Conservation (phyloP, 768 basidiomycete genomes). For the Lactifluus pinguis region DNA sequence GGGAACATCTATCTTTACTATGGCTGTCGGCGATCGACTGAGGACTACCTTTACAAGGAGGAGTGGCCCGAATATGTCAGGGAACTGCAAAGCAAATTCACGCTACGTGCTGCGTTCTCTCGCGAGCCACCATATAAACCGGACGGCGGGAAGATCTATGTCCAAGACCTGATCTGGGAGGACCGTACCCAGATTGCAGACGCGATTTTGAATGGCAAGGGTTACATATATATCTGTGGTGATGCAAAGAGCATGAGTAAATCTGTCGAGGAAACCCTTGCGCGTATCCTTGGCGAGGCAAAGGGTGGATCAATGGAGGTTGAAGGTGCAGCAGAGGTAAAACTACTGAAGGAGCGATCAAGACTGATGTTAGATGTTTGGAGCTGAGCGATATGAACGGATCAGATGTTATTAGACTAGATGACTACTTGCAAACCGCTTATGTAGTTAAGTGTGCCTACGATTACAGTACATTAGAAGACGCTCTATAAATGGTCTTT, state of each 20-base stretch:
- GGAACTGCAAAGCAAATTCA: constrained; percentile 89
- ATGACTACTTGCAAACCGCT: not conserved
- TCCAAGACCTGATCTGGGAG: constrained; percentile 95
- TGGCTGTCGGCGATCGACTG: constrained; percentile 80
- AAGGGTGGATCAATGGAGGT: constrained; percentile 85
- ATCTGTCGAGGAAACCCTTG: constrained; percentile 85
- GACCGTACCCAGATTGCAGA: constrained; percentile 76
- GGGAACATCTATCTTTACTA: constrained; percentile 92
- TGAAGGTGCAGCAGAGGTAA: constrained; percentile 87
- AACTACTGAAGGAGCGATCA: constrained; percentile 90
- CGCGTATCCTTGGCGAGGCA: constrained; percentile 78
- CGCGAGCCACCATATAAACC: constrained; percentile 78
- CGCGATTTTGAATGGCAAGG: constrained; percentile 87
- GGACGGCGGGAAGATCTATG: constrained; percentile 94
- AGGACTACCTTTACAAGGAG: constrained; percentile 91
- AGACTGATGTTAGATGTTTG: constrained; percentile 83
- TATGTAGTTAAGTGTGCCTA: not conserved
- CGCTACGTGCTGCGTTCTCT: constrained; percentile 83
- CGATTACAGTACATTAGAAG: constrained; percentile 1
- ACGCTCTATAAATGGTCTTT: not conserved
- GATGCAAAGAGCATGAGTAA: constrained; percentile 97
- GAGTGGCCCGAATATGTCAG: constrained; percentile 87
- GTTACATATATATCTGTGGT: constrained; percentile 96
- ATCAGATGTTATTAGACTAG: not conserved
- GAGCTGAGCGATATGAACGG: constrained; percentile 42